Conservation (phyloP, 1,284 basidiomycete genomes). For the Naganishia sp. region DNA sequence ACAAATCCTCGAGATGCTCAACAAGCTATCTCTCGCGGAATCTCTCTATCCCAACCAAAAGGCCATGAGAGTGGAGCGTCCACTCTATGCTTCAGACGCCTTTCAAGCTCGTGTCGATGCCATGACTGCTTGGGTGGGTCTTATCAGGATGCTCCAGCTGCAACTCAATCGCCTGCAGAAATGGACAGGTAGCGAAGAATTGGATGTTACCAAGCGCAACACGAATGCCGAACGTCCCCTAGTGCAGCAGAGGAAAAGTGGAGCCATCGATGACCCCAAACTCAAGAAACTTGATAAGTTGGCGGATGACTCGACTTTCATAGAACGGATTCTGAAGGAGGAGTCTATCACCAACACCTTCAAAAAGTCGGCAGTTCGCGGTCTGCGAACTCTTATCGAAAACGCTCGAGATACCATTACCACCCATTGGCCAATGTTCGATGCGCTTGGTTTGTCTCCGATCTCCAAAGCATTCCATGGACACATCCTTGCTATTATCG, state of each 20-base stretch:
- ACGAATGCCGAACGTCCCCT: slow-evolving; percentile 61
- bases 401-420: slow-evolving; percentile 87
- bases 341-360: slow-evolving; percentile 92
- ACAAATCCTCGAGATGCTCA: slow-evolving; percentile 72
- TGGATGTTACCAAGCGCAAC: slow-evolving; percentile 79
- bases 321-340: slow-evolving; percentile 93
- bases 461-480: slow-evolving; percentile 93
- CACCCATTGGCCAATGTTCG: slow-evolving; percentile 58
- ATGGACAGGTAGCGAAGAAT: slow-evolving; percentile 89
- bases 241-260: slow-evolving; percentile 51
- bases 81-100: slow-evolving; percentile 63
- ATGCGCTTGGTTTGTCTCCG: slow-evolving; percentile 54
- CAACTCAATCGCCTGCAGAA: slow-evolving; percentile 76
- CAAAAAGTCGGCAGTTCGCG: slow-evolving; percentile 86
- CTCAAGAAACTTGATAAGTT: slow-evolving; percentile 30
- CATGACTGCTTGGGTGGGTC: slow-evolving; percentile 83
- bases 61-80: slow-evolving; percentile 77
- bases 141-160: slow-evolving; percentile 73
- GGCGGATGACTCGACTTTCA: slow-evolving; percentile 74
- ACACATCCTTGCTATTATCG: slow-evolving; percentile 88
- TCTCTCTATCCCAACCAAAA: slow-evolving; percentile 83
- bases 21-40: slow-evolving; percentile 77
- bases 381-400: slow-evolving; percentile 80
- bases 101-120: slow-evolving; percentile 81
- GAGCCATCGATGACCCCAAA: slow-evolving; percentile 43